Evolutionary conservation across 176 grass and related monocot species (phyloP).

Genomic region (Cenchrus fungigraminus): DNA sequence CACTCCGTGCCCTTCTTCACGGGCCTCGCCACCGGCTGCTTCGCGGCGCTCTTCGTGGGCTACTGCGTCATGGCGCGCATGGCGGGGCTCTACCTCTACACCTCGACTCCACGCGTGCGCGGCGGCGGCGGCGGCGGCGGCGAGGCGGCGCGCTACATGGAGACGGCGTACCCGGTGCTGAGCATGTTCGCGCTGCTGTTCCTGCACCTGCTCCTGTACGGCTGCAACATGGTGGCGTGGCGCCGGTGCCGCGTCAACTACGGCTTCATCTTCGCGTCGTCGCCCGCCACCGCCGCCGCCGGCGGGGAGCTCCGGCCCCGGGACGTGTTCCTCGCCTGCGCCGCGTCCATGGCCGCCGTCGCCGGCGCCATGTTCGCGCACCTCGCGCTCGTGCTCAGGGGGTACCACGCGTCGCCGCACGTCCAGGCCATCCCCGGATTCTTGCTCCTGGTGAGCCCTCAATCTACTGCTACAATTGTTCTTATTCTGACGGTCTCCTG

Average conservation of each 20-base stretch:
- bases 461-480: neutral
- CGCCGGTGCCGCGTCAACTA: conserved; percentile 74
- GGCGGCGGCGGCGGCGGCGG: conserved; percentile 19
- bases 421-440: conserved; percentile 70
- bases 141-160: conserved; percentile 63
- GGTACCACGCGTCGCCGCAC: conserved; percentile 45
- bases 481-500: neutral
- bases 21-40: conserved; percentile 70
- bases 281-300: neutral
- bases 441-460: conserved; percentile 66
- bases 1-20: conserved; percentile 71
- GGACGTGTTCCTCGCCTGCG: conserved; percentile 67
- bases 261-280: conserved; percentile 76
- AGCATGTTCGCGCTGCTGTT: conserved; percentile 85
- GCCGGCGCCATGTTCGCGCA: conserved; percentile 72
- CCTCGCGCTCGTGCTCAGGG: conserved; percentile 54
- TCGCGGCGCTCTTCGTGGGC: conserved; percentile 62
- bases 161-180: conserved; percentile 80
- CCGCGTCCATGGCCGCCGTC: conserved; percentile 62
- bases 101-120: neutral
- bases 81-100: conserved; percentile 54
- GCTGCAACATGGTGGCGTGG: conserved; percentile 82
- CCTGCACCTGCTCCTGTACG: conserved; percentile 81
- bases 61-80: conserved; percentile 80
- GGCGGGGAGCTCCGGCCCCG: conserved; percentile 58